Base-by-base conservation (phyloP, 2,329 filamentous ascomycete genomes). In the Pseudogymnoascus sp. region DNA sequence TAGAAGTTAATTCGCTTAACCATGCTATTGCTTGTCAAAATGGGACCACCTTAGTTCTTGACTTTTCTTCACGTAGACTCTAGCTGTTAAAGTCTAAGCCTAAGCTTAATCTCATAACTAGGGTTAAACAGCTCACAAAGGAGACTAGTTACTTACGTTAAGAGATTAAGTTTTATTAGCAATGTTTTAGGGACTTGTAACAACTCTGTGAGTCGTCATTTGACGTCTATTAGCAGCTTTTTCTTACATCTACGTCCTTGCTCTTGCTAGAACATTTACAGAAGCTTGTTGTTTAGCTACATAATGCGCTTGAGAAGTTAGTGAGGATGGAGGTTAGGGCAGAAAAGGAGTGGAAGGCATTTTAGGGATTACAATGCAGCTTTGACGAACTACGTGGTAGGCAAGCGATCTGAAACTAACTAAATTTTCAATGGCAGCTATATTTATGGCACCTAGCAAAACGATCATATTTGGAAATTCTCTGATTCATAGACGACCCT, bases 161-260 rank as follows among this genome's bases (percentile, higher is more conserved):
- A 65, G 66, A 69, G 61, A 65, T 65, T 37, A 28, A 65, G 41
- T 69, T 69, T 51, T 69, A 69, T 39, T 25, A 62, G 60, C 41
- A 67, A 62, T 41, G 62, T 41, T 69, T 69, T 28, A 48, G 65
- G 51, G 65, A 63, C 39, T 61, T 65, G 19, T 61, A 69, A 63
- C 36, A 64, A 34, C 63, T 69, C 11, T 65, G 67, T 54, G 64
- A 69, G 64, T 66, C 63, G 14, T 19, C 31, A 11, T 69, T 68
- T 45, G 43, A 68, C 39, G 62, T 68, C 13, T 66, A 64, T 63
- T 48, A 67, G 62, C 62, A 69, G 62, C 62, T 69, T 25, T 69
- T 68, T 61, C 37, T 69, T 11, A 41, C 63, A 14, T 28, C 60
- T 51, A 60, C 63, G 36, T 62, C 67, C 23, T 51, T 64, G 23